A percentile compares a stretch with the other conserved stretches of the same genome.
Evolutionary conservation across 1,139 yeast genomes (phyloP).

Genomic region (Geotrichum histeridarum): DNA sequence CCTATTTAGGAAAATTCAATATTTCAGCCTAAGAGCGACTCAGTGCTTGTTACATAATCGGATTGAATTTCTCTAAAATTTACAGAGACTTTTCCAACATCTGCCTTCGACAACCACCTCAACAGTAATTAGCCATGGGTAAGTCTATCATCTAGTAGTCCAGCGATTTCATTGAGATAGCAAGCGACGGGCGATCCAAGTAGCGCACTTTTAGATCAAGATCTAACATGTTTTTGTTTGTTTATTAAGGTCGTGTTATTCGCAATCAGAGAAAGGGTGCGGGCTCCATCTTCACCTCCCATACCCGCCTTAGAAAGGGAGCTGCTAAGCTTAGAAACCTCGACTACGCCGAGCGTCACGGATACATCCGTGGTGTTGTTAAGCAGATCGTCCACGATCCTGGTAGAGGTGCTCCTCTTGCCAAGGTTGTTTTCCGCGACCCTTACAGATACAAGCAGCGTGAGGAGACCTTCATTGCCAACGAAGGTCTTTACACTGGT

Average conservation of each 20-base stretch:
- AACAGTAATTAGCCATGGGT: constrained; percentile 19
- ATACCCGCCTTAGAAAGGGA: constrained; percentile 99
- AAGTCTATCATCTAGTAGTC: constrained; percentile 7
- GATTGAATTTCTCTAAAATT: constrained; percentile 4
- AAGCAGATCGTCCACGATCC: constrained; percentile 99
- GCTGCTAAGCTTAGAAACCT: constrained; percentile 99
- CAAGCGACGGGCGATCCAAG: background rate
- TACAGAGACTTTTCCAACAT: constrained; percentile 13
- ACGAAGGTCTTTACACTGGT: constrained; percentile 99
- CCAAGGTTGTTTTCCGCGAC: constrained; percentile 98
- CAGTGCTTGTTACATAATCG: background rate
- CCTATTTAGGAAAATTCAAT: background rate
- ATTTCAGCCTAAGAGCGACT: constrained; percentile 1
- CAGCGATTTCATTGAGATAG: background rate
- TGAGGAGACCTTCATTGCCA: constrained; percentile 98
- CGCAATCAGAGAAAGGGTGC: constrained; percentile 99
- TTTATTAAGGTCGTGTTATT: constrained; percentile 91
- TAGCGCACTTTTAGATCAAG: background rate
- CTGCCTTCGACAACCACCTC: constrained; percentile 19
- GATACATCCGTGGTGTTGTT: constrained; percentile 98
- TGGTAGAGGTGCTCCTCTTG: constrained; percentile 99
- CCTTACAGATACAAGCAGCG: constrained; percentile 98
- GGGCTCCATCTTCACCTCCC: constrained; percentile 99
- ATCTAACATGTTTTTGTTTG: background rate
- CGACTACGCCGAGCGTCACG: constrained; percentile 99